Base-by-base conservation (phyloP, 2,329 filamentous ascomycete genomes). In the Paracorniculantispora psalliotae region DNA sequence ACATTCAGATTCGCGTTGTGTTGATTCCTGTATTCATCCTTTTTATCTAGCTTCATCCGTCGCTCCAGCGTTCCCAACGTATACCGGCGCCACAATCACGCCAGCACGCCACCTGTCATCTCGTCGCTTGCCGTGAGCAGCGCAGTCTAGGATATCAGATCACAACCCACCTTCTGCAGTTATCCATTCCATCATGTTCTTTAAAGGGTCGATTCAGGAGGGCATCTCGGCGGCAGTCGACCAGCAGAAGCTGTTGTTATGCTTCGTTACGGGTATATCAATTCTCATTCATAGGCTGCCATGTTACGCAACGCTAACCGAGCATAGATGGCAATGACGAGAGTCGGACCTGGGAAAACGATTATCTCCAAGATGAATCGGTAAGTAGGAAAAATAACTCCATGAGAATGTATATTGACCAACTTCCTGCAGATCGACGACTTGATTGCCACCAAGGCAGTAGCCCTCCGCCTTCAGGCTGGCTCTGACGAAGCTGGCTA, bases 401-500 rank as follows among this genome's bases (percentile, higher is more conserved):
- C 35, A 23, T 19, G 6, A 28, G 3, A 21, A 39, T n/a, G 17
- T 57, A n/a, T 35, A 39, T 37, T 33, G 21, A 23, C 48, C 67
- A 48, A 67, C 57, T 41, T 6, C 37, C 44, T 66, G 21, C 63
- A 88, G 84, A 69, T 89, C 56, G 79, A 76, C 55, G 73, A 75
- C 55, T 68, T 85, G 28, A 77, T 94, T 59, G 73, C 77, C 26
- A 76, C 80, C 37, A 83, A 86, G 67, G 83, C 90, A 2, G 79
- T 97, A 21, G 75, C 88, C 8, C 78, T 97, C 23, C 84, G 87
- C 53, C 78, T 97, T 23, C 73, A 80, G 35, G 85, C 87, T 19
- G 90, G 87, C 23, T 92, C 89, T 2, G 83, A 89, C 64, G 92
- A 96, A 76, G 91, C 91, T 10, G 86, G 83, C 6, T 96, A 91